Conservation (phyloP, 2,329 filamentous ascomycete species). For the Alternaria tenuissima region DNA sequence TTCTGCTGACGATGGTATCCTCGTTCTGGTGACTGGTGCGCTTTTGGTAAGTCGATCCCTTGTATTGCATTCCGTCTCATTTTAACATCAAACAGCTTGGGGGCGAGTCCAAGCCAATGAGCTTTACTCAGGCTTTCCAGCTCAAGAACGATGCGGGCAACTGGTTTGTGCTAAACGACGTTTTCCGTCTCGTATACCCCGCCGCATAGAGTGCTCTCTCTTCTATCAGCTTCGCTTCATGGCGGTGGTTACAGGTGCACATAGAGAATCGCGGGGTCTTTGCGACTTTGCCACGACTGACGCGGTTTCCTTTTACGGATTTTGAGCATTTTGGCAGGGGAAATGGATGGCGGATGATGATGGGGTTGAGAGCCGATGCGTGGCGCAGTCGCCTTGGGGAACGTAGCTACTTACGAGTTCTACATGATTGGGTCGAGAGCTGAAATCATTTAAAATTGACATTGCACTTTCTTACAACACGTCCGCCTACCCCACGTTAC, state of each 20-base stretch:
- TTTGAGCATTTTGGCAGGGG: conserved; percentile 26
- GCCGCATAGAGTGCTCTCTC: conserved; percentile 41
- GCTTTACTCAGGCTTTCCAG: conserved; percentile 90
- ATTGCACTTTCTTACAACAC: neutral
- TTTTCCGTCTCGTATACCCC: conserved; percentile 87
- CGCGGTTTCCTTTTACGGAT: conserved; percentile 9
- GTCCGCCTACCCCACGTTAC: neutral
- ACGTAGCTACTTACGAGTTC: neutral
- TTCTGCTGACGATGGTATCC: conserved; percentile 70
- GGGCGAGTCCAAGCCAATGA: conserved; percentile 85
- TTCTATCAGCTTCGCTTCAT: neutral
- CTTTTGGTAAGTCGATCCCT: conserved; percentile 70
- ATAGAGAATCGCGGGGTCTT: neutral
- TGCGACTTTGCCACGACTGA: conserved; percentile 13
- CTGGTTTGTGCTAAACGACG: conserved; percentile 88
- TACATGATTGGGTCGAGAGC: neutral
- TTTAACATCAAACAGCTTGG: conserved; percentile 70
- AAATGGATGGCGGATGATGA: conserved; percentile 4
- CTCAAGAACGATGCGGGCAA: conserved; percentile 76
- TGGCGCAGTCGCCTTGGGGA: neutral
- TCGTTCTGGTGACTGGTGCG: conserved; percentile 88
- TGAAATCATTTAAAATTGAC: neutral
- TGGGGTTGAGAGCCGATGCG: conserved; percentile 2
- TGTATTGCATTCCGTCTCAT: neutral
- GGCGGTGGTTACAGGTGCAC: neutral